A percentile compares a stretch with the other conserved stretches of the same genome.
These are phyloP conservation scores for Colletotrichum zoysiae DNA, from an alignment of 2,329 filamentous ascomycete genomes.

Conservation along the genomic window DNA sequence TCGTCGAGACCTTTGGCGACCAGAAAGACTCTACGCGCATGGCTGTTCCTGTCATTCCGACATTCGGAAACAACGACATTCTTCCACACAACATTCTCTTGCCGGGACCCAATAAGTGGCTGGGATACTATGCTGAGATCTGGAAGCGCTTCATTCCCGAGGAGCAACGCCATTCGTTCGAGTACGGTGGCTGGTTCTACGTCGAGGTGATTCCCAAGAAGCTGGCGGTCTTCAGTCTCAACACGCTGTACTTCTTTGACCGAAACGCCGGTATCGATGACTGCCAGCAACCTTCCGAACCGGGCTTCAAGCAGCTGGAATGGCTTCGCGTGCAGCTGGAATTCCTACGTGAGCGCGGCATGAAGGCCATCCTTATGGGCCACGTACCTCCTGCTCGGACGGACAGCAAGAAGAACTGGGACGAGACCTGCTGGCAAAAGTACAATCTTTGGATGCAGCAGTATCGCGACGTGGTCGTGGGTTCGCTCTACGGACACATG, in stretches of 20 bases:
- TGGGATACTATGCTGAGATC: conserved; percentile 79
- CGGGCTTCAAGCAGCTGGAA: conserved; percentile 94
- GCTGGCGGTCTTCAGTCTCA: conserved; percentile 92
- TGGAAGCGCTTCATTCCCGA: conserved; percentile 93
- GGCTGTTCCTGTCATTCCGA: conserved; percentile 85
- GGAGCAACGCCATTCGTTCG: conserved; percentile 89
- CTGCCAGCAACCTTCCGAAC: conserved; percentile 81
- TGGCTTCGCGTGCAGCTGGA: conserved; percentile 93
- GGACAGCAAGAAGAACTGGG: conserved; percentile 87
- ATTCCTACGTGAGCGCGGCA: conserved; percentile 82
- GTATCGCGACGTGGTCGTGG: conserved; percentile 89
- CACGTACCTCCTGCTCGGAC: conserved; percentile 94
- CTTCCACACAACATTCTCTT: conserved; percentile 95
- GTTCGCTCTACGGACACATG: conserved; percentile 92
- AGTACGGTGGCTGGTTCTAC: conserved; percentile 94
- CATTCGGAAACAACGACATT: conserved; percentile 97
- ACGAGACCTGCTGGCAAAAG: conserved; percentile 98
- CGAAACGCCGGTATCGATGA: conserved; percentile 95
- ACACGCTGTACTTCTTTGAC: conserved; percentile 96
- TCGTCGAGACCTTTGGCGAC: conserved; percentile 78
- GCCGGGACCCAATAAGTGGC: conserved; percentile 88
- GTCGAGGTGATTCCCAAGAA: conserved; percentile 89
- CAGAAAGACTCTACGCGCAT: conserved; percentile 68
- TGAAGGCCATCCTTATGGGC: conserved; percentile 95
- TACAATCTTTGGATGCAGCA: conserved; percentile 92